Evolutionary conservation across 1,139 yeast genomes (phyloP).

Genomic region (Scheffersomyces cryptocercus): DNA sequence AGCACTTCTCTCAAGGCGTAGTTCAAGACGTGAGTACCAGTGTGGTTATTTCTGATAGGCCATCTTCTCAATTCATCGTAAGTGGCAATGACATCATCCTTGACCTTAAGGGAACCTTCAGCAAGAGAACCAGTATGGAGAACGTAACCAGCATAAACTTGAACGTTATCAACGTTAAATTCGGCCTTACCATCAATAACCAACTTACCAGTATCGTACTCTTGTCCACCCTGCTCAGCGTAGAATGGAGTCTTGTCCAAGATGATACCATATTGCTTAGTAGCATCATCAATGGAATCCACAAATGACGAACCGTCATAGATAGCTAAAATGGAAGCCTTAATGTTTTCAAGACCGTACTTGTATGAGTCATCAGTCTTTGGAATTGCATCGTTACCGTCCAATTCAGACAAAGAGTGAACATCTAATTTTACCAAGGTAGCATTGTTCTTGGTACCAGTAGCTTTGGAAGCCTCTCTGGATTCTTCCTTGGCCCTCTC

Average conservation of each 20-base stretch:
- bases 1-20: slow-evolving; percentile 82
- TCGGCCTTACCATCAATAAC: slow-evolving; percentile 87
- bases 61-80: slow-evolving; percentile 93
- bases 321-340: slow-evolving; percentile 67
- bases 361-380: slow-evolving; percentile 83
- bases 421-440: slow-evolving; percentile 80
- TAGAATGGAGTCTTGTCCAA: slow-evolving; percentile 91
- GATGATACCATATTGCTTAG: slow-evolving; percentile 72
- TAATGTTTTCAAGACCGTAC: slow-evolving; percentile 64
- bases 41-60: slow-evolving; percentile 97
- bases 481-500: slow-evolving; percentile 87
- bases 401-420: slow-evolving; percentile 74
- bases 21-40: slow-evolving; percentile 95
- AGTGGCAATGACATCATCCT: slow-evolving; percentile 77
- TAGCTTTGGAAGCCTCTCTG: slow-evolving; percentile 92
- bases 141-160: slow-evolving; percentile 90
- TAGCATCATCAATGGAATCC: slow-evolving; percentile 32
- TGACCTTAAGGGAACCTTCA: slow-evolving; percentile 72
- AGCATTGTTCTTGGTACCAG: slow-evolving; percentile 62
- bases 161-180: slow-evolving; percentile 88
- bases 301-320: slow-evolving; percentile 69
- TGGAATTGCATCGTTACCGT: slow-evolving; percentile 58
- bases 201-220: slow-evolving; percentile 89
- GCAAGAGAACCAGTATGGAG: slow-evolving; percentile 86
- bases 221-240: slow-evolving; percentile 99